These are phyloP conservation scores for Blastocystis sp. DNA, from an alignment of 352 stramenopile species.

Conservation along the genomic window DNA sequence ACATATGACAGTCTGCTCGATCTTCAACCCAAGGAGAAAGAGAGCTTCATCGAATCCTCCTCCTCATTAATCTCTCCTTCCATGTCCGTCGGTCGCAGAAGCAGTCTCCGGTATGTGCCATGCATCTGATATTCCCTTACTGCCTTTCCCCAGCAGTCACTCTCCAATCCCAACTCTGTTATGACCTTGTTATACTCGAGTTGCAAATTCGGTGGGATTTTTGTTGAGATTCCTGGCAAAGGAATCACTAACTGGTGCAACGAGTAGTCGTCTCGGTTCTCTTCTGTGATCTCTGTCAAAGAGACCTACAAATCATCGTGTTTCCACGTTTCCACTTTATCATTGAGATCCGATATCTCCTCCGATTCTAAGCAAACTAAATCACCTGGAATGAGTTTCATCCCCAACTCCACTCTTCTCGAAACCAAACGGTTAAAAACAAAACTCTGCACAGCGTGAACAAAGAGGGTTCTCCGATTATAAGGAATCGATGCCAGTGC, in stretches of 20 bases:
- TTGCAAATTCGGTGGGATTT: constrained; percentile 30
- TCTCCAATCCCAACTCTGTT: neutral
- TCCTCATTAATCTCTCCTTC: constrained; percentile 16
- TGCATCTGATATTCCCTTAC: constrained; percentile 49
- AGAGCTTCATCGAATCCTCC: neutral
- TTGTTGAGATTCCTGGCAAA: constrained; percentile 9
- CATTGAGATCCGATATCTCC: neutral
- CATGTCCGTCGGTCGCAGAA: neutral
- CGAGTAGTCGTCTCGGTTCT: neutral
- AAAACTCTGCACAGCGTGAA: constrained; percentile 11
- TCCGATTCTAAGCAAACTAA: neutral
- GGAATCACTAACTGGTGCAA: constrained; percentile 41
- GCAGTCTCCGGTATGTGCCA: constrained; percentile 1
- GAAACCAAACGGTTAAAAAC: constrained; percentile 17
- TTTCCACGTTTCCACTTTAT: neutral
- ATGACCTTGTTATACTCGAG: neutral
- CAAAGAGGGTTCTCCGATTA: neutral
- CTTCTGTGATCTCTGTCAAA: neutral
- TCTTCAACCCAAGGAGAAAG: constrained; percentile 29
- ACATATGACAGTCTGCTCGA: neutral
- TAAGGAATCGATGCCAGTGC: constrained; percentile 35
- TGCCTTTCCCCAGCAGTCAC: neutral
- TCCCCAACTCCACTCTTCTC: neutral
- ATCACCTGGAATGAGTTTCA: constrained; percentile 3
- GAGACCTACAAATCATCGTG: neutral